phyloP scores from a whole-genome alignment of 441 rosid species.

The Mallotus japonicus region DNA sequence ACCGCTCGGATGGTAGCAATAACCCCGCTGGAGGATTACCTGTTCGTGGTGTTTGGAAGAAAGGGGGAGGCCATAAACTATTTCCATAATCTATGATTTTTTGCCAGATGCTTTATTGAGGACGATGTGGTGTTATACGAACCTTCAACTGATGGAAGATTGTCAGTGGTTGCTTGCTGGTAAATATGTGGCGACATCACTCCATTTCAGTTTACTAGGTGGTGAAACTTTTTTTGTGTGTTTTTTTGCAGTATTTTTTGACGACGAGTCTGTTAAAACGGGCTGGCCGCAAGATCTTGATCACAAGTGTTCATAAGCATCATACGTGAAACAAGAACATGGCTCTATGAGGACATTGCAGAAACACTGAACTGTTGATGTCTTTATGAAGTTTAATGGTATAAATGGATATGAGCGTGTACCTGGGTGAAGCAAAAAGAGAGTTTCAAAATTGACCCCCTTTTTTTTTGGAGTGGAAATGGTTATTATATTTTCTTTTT shows the following conservation, averaged over 20 bases:
- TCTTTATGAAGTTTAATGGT: neutral
- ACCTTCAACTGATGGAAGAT: neutral
- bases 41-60: conserved; percentile 71
- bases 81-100: conserved; percentile 30
- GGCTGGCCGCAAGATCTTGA: neutral
- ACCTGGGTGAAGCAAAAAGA: neutral
- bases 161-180: neutral
- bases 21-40: conserved; percentile 40
- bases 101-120: conserved; percentile 11
- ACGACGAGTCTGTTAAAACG: neutral
- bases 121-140: neutral
- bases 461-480: too few relatives aligned
- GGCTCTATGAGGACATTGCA: neutral
- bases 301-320: conserved; percentile 7
- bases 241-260: neutral
- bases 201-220: neutral
- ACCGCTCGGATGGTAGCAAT: conserved; percentile 25
- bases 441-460: neutral
- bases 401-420: neutral
- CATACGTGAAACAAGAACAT: neutral
- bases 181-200: conserved; percentile 9
- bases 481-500: too few relatives aligned
- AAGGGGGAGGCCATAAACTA: conserved; percentile 62
- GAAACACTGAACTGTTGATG: neutral
- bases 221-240: neutral